Evolutionary conservation across 1,139 yeast genomes (phyloP), one percentile per base, ranked within the genome.

Genomic region (Hemisphaericaspora xylanilytica): DNA sequence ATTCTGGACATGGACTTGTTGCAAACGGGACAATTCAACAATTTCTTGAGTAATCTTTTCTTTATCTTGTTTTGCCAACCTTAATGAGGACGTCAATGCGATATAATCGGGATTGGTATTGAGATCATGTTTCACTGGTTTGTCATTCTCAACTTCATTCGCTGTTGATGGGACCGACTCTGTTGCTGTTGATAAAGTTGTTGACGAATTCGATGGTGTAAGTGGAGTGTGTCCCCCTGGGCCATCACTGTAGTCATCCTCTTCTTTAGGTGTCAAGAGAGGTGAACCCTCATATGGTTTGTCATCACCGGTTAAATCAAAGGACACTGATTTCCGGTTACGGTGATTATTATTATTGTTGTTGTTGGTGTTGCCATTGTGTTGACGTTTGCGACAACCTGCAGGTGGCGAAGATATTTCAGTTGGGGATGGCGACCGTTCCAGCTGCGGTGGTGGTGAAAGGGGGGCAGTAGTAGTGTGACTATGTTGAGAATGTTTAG

Each of bases 181-280:
- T n/a, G n/a, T n/a, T 6, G 28, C 7, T 5, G 32, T 18, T 17
- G 32, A 17, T 18, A 29, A 29, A 5, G 32, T 20, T 10, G 32
- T 33, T 20, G 37, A 28, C 22, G 37, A 35, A 15, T 18, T 28
- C 5, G 37, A 31, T n/a, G 37, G 37, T n/a, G 37, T 35, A 15
- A 31, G 28, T 6, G 35, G 16, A n/a, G 28, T 11, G 12, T 25
- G 28, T n/a, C 33, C 20, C 12, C 11, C 22, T 10, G 13, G 32
- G 13, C 27, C 27, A 18, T 36, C 38, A 30, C 20, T 36, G 18
- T 22, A 30, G 6, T 42, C 67, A 38, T 67, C 71, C 32, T 69
- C 74, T 22, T 70, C 72, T 44, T 67, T 69, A 10, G 75, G 75
- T 1, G 75, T 70, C 41, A 70, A 57, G 29, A 70, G 57, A 6